These are phyloP conservation scores for Xylaria sp. DNA, from an alignment of 2,329 filamentous ascomycete genomes.

Conservation along the genomic window DNA sequence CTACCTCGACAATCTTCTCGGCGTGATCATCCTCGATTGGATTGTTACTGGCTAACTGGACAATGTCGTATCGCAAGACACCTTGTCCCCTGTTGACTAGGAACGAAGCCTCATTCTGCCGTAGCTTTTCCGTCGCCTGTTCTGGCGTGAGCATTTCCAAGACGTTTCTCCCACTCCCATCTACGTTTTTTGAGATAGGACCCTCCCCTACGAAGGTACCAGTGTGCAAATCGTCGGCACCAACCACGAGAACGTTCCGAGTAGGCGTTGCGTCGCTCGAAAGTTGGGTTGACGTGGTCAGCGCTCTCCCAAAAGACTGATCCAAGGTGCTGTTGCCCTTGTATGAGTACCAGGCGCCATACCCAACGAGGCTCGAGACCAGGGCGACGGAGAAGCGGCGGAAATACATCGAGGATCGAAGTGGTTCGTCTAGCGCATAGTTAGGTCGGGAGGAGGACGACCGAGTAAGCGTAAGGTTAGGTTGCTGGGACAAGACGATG, in stretches of 20 bases:
- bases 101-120: constrained; percentile 91
- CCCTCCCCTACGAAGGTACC: constrained; percentile 85
- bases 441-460: constrained; percentile 51
- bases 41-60: constrained; percentile 94
- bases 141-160: constrained; percentile 97
- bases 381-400: constrained; percentile 74
- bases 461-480: constrained; percentile 50
- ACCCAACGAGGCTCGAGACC: constrained; percentile 76
- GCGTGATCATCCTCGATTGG: constrained; percentile 98
- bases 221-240: constrained; percentile 89
- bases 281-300: constrained; percentile 51
- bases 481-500: constrained; percentile 49
- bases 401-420: constrained; percentile 79
- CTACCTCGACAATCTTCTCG: constrained; percentile 96
- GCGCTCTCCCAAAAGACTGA: constrained; percentile 51
- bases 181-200: constrained; percentile 87
- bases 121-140: constrained; percentile 88
- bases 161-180: constrained; percentile 84
- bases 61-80: constrained; percentile 92
- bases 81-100: constrained; percentile 88
- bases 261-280: constrained; percentile 58
- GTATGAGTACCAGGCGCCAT: constrained; percentile 81
- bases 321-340: constrained; percentile 55
- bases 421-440: constrained; percentile 57
- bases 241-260: constrained; percentile 83